These are phyloP conservation scores for Agrocybe pediades DNA, from an alignment of 768 basidiomycete genomes.

Conservation along the genomic window DNA sequence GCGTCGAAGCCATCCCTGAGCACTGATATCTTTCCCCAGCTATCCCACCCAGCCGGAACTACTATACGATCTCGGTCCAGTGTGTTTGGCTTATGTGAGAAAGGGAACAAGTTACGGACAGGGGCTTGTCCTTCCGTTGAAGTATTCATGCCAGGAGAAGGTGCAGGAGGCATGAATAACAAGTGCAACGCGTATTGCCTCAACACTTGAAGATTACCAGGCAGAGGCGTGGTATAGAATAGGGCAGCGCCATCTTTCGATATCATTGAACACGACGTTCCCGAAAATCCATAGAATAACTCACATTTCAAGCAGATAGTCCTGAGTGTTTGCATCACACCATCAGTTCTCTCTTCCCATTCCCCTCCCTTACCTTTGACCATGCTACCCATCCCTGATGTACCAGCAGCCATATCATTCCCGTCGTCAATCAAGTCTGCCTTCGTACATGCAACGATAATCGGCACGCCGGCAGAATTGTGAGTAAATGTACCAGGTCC, in stretches of 20 bases:
- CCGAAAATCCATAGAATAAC: constrained; percentile 29
- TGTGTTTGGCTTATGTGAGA: constrained; percentile 84
- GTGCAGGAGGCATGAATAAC: constrained; percentile 77
- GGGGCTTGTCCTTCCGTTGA: constrained; percentile 70
- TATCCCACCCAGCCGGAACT: constrained; percentile 96
- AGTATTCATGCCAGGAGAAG: constrained; percentile 59
- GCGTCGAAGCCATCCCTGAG: constrained; percentile 92
- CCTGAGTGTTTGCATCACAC: constrained; percentile 92
- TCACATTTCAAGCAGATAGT: constrained; percentile 91
- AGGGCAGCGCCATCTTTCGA: constrained; percentile 82
- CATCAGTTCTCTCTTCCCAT: constrained; percentile 96
- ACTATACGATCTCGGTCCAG: constrained; percentile 92
- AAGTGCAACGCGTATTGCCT: constrained; percentile 84
- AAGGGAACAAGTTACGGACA: constrained; percentile 81
- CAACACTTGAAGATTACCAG: constrained; percentile 71
- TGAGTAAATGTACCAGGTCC: constrained; percentile 85
- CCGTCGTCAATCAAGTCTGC: constrained; percentile 91
- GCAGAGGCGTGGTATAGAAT: constrained; percentile 88
- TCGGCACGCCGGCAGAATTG: constrained; percentile 83
- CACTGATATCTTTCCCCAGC: constrained; percentile 93
- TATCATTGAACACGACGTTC: not conserved
- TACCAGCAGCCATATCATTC: constrained; percentile 69
- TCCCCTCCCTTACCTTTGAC: constrained; percentile 90
- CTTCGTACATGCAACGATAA: constrained; percentile 89
- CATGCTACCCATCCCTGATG: constrained; percentile 87